phyloP scores from a whole-genome alignment of 257 asterid genomes.

The Solanum piurae region DNA sequence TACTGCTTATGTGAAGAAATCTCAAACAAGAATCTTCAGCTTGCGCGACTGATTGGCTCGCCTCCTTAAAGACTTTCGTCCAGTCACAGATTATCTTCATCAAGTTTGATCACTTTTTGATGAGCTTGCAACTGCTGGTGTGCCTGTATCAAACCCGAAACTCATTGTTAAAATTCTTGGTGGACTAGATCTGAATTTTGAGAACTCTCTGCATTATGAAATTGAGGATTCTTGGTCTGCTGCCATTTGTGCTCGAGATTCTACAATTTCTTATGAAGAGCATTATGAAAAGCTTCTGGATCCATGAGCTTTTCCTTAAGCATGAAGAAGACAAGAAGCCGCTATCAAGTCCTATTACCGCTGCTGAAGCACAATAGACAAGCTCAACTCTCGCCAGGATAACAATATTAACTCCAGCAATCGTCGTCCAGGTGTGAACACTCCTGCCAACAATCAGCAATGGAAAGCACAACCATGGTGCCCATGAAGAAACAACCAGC shows the following conservation, averaged over 20 bases:
- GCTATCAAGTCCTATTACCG: not conserved
- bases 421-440: not conserved
- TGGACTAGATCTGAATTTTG: not conserved
- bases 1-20: too few relatives aligned
- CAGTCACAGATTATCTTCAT: too few relatives aligned
- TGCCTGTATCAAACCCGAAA: not conserved
- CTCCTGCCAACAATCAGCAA: not conserved
- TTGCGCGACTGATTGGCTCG: too few relatives aligned
- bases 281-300: not conserved
- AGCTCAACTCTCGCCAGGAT: not conserved
- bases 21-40: too few relatives aligned
- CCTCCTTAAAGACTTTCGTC: too few relatives aligned
- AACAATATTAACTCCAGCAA: not conserved
- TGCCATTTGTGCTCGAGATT: not conserved
- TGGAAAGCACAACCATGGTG: not conserved
- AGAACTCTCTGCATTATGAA: not conserved
- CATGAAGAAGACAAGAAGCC: not conserved
- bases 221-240: not conserved
- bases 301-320: not conserved
- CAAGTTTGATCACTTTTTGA: too few relatives aligned
- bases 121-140: too few relatives aligned
- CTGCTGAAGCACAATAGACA: not conserved
- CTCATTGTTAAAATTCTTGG: not conserved
- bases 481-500: not conserved
- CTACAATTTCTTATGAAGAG: not conserved